A percentile compares a stretch with the other conserved stretches of the same genome.
phyloP scores from a whole-genome alignment of 1,284 basidiomycete genomes.

The Melampsora larici-populina region DNA sequence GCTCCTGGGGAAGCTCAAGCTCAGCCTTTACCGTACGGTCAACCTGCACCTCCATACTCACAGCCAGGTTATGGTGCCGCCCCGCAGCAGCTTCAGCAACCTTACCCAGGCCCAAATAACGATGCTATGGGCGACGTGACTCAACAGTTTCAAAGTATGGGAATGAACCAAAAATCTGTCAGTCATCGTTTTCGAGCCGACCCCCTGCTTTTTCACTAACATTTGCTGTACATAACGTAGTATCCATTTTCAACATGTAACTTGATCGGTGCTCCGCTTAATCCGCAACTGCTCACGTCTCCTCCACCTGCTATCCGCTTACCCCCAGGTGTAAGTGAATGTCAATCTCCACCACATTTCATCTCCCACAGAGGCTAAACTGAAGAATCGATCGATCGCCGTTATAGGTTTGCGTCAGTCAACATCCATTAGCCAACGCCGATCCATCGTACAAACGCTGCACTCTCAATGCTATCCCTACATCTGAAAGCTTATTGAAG shows the following conservation, averaged over 20 bases:
- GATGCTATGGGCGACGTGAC: conserved; percentile 30
- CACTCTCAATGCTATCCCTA: conserved; percentile 89
- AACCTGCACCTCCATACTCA: conserved; percentile 13
- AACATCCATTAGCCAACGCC: conserved; percentile 75
- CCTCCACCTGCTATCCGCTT: conserved; percentile 39
- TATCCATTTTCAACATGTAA: conserved; percentile 32
- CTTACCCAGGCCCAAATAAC: neutral
- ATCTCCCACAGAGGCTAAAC: neutral
- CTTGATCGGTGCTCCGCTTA: conserved; percentile 22
- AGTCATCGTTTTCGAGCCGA: neutral
- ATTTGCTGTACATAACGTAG: conserved; percentile 10
- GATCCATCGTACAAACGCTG: conserved; percentile 88
- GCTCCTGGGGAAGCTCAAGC: conserved; percentile 27
- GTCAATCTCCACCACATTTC: neutral
- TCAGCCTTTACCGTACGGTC: conserved; percentile 15
- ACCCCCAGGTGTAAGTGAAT: conserved; percentile 33
- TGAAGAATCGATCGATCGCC: neutral
- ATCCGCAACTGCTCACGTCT: conserved; percentile 20
- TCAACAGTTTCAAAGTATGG: conserved; percentile 39
- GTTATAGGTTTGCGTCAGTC: conserved; percentile 66
- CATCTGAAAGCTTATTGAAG: conserved; percentile 80
- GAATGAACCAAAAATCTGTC: conserved; percentile 37
- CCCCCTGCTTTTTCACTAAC: neutral
- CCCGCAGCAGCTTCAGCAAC: neutral
- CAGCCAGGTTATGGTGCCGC: conserved; percentile 14